Percentiles rank a stretch among this genome's conserved stretches.
These are phyloP conservation scores for Aspergillus ibericus DNA, from an alignment of 2,329 filamentous ascomycete species.

Conservation along the genomic window DNA sequence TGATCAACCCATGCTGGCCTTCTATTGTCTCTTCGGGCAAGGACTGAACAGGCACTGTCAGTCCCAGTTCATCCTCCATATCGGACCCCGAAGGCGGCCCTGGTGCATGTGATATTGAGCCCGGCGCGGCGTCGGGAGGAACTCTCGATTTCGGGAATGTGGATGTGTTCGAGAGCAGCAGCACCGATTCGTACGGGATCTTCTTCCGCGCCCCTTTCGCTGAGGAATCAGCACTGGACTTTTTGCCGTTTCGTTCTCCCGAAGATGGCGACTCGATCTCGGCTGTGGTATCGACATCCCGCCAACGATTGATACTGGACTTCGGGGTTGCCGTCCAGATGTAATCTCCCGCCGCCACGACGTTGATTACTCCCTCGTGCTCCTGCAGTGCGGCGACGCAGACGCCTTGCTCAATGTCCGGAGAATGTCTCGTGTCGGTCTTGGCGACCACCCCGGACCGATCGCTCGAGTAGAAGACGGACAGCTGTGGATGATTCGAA, in stretches of 20 bases:
- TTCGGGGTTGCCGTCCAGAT: slow-evolving; percentile 89
- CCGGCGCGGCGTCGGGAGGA: slow-evolving; percentile 56
- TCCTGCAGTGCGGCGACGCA: slow-evolving; percentile 91
- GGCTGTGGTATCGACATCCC: slow-evolving; percentile 75
- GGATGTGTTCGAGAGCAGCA: slow-evolving; percentile 82
- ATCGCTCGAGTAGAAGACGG: slow-evolving; percentile 92
- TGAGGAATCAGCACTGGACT: slow-evolving; percentile 10
- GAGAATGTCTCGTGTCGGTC: slow-evolving; percentile 78
- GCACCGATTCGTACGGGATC: slow-evolving; percentile 74
- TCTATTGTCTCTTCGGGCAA: slow-evolving; percentile 80
- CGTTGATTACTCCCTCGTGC: slow-evolving; percentile 67
- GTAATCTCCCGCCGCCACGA: slow-evolving; percentile 66
- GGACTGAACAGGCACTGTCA: slow-evolving; percentile 64
- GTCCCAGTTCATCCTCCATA: slow-evolving; percentile 49
- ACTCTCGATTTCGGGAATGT: slow-evolving; percentile 65
- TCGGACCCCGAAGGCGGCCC: slow-evolving; percentile 58
- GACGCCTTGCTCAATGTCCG: slow-evolving; percentile 81
- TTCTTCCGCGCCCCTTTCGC: slow-evolving; percentile 39
- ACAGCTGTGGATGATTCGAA: slow-evolving; percentile 80
- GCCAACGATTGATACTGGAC: slow-evolving; percentile 91
- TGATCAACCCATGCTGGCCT: slow-evolving; percentile 91
- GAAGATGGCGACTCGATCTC: slow-evolving; percentile 58
- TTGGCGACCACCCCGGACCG: slow-evolving; percentile 92
- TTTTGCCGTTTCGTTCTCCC: slow-evolving; percentile 36
- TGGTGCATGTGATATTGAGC: slow-evolving; percentile 51